Base-by-base conservation (phyloP, 2,329 filamentous ascomycete species). In the Tympanopsis confertula region DNA sequence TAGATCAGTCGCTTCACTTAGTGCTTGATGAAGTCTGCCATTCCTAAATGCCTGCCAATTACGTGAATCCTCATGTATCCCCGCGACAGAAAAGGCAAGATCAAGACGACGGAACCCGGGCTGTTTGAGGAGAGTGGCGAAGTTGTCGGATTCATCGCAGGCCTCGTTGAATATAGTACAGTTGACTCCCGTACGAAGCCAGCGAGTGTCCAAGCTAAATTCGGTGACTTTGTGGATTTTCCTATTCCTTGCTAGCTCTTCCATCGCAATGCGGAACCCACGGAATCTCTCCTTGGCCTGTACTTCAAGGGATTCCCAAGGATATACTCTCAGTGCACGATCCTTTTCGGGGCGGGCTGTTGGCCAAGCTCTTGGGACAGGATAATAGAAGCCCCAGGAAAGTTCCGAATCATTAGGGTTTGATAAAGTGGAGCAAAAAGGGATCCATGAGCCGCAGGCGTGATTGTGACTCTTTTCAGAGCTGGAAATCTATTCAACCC, bases 171-270 rank as follows among this genome's bases (percentile, higher is more conserved):
- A 57, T 5, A 58, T 42, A n/a, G 41, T 44, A 17, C 45, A 51
- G 12, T 49, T 57, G 1, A 63, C 42, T 1, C 57, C 56, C 0
- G 50, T 57, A 2, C 39, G 5, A 4, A 60, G 40, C 10, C 44
- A 32, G 33, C 54, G 43, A 3, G 42, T 45, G 35, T 63, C 54
- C 4, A 65, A 13, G 4, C 55, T 24, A 2, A 67, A 43, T 35
- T 62, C 60, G 2, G 52, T 42, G 13, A 66, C 38, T 4, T 41
- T 39, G 15, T 52, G 41, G 1, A 47, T 30, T 7, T 47, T 29
- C 14, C 43, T 39, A n/a, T n/a, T n/a, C 37, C 45, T 35, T 1
- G 52, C 46, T 10, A 60, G 45, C 5, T 45, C 47, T 3, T 47
- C 42, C 3, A 49, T 49, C 5, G 55, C 35, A 19, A 50, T 38